Evolutionary conservation across 495 filamentous ascomycete genomes (phyloP).

Genomic region (Hypoxylon crocopeplum): DNA sequence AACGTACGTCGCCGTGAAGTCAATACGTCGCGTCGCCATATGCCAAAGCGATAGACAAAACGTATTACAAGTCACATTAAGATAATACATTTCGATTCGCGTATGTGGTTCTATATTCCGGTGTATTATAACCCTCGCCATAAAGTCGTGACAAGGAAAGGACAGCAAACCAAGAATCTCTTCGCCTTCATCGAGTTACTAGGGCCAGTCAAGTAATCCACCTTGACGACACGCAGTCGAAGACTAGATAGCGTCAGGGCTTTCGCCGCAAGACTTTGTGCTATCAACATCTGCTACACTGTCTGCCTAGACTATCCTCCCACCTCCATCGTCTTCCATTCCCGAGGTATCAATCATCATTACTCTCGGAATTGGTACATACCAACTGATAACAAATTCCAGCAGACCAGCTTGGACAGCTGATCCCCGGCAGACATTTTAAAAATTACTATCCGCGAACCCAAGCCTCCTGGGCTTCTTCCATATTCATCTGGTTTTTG

Average conservation of each 20-base stretch:
- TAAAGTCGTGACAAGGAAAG: conserved; percentile 50
- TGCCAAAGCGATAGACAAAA: no score
- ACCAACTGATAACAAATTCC: conserved; percentile 23
- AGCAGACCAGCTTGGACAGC: conserved; percentile 38
- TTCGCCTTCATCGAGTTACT: conserved; percentile 35
- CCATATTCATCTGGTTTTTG: conserved; percentile 49
- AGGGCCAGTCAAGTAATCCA: conserved; percentile 32
- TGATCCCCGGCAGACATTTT: conserved; percentile 39
- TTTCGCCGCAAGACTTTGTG: conserved; percentile 23
- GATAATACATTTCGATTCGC: conserved; percentile 24
- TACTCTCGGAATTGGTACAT: conserved; percentile 30
- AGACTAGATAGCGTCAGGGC: conserved; percentile 24
- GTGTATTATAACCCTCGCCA: conserved; percentile 50
- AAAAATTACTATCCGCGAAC: conserved; percentile 54
- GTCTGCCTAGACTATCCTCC: conserved; percentile 21
- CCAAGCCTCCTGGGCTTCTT: conserved; percentile 56
- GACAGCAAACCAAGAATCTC: conserved; percentile 42
- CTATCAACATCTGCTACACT: conserved; percentile 18
- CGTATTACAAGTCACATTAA: conserved; percentile 15
- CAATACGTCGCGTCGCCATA: no score
- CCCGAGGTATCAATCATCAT: conserved; percentile 37
- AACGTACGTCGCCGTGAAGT: no score
- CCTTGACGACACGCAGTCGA: conserved; percentile 18
- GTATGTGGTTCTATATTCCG: conserved; percentile 38
- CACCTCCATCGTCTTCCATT: conserved; percentile 10